Evolutionary conservation across 768 basidiomycete species (phyloP).

Genomic region (Suillus decipiens): DNA sequence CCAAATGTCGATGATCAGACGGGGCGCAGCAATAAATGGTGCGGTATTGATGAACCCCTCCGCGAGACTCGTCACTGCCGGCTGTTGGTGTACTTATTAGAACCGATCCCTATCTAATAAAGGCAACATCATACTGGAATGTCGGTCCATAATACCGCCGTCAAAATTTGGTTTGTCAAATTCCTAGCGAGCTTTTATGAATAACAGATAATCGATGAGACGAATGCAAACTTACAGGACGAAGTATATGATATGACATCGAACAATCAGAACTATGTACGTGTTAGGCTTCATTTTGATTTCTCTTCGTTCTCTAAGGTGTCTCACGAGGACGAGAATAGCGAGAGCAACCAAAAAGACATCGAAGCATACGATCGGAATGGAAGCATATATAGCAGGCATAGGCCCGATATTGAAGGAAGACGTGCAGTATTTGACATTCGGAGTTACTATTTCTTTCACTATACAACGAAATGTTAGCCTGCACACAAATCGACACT

Average conservation of each 20-base stretch:
- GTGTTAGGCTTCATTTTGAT: background rate
- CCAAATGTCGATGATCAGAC: background rate
- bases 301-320: background rate
- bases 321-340: background rate
- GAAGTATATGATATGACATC: slow-evolving; percentile 1
- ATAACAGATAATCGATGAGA: no score
- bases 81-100: background rate
- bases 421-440: background rate
- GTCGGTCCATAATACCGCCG: background rate
- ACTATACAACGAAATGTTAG: slow-evolving; percentile 1
- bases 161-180: background rate
- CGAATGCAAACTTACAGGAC: background rate
- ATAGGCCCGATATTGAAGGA: background rate
- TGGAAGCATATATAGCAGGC: background rate
- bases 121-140: background rate
- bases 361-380: background rate
- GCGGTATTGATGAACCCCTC: background rate
- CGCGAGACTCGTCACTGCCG: background rate
- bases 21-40: slow-evolving; percentile 1
- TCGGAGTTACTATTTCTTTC: slow-evolving; percentile 1
- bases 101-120: background rate
- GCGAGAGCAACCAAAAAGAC: background rate
- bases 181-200: background rate
- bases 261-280: background rate
- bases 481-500: background rate